A percentile compares a stretch with the other conserved stretches of the same genome.
Conservation (phyloP, 768 basidiomycete species). For the Inosperma sp. region DNA sequence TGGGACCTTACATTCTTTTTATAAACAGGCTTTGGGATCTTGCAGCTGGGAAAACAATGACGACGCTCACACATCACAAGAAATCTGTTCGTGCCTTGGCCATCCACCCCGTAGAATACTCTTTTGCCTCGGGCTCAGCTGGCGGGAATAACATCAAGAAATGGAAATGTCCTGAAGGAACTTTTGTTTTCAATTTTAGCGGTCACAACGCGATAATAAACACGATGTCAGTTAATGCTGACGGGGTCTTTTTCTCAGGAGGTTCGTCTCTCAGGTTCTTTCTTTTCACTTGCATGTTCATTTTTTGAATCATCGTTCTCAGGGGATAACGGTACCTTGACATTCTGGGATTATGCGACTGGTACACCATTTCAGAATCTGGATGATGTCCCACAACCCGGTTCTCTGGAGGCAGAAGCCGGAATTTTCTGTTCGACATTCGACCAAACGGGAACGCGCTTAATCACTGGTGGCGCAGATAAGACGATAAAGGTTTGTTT, state of each 20-base stretch:
- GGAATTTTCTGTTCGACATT: conserved; percentile 97
- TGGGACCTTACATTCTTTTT: conserved; percentile 8
- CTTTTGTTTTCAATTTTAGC: conserved; percentile 93
- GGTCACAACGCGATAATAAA: conserved; percentile 99
- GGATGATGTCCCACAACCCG: conserved; percentile 93
- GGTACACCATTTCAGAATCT: conserved; percentile 93
- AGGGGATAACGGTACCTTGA: conserved; percentile 91
- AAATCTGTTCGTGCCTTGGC: conserved; percentile 94
- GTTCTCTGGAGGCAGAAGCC: conserved; percentile 96
- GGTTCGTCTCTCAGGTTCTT: conserved; percentile 46
- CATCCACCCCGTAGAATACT: conserved; percentile 94
- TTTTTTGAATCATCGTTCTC: conserved; percentile 4
- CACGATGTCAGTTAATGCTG: conserved; percentile 86
- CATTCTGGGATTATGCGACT: conserved; percentile 93
- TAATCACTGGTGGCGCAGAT: conserved; percentile 96
- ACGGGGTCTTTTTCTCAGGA: conserved; percentile 96
- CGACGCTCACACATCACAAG: conserved; percentile 98
- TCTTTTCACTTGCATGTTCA: not conserved
- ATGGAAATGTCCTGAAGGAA: conserved; percentile 97
- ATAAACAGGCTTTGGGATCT: conserved; percentile 84
- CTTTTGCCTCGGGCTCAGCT: conserved; percentile 91
- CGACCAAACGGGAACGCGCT: conserved; percentile 88
- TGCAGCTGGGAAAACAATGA: conserved; percentile 95
- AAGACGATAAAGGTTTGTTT: conserved; percentile 91
- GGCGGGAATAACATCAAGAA: conserved; percentile 99